Percentiles rank a stretch among this genome's conserved stretches.
phyloP scores from a whole-genome alignment of 805 yeast species.

The Jamesozyma jinghongensis region DNA sequence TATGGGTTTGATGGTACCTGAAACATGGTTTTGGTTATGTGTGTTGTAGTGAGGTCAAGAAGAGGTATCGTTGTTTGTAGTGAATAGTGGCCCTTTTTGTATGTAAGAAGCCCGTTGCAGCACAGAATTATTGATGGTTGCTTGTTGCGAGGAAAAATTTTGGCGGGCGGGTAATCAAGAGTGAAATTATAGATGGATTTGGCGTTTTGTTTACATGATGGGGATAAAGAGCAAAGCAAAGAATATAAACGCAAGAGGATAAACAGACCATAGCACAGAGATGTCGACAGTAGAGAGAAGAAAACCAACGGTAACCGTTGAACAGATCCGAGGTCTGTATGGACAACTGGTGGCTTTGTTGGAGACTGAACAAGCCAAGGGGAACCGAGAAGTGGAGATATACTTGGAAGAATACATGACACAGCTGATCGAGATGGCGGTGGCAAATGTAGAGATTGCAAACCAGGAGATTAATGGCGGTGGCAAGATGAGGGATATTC shows the following conservation, averaged over 20 bases:
- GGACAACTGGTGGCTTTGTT: conserved; percentile 22
- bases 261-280: not conserved
- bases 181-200: too few species aligned
- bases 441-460: conserved; percentile 48
- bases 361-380: conserved; percentile 13
- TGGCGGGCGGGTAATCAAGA: too few species aligned
- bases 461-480: conserved; percentile 36
- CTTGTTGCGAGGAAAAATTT: too few species aligned
- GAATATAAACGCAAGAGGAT: too few species aligned
- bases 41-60: too few species aligned
- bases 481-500: conserved; percentile 10
- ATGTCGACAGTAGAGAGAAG: not conserved
- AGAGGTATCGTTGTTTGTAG: too few species aligned
- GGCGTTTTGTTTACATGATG: too few species aligned
- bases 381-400: conserved; percentile 16
- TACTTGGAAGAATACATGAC: conserved; percentile 18
- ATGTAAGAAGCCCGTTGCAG: too few species aligned
- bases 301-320: conserved; percentile 12
- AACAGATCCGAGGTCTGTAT: conserved; percentile 22
- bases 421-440: conserved; percentile 42
- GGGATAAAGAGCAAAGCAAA: too few species aligned
- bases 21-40: too few species aligned
- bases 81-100: too few species aligned
- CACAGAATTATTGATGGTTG: too few species aligned
- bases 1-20: conserved; percentile 38